Evolutionary conservation across 2,329 filamentous ascomycete species (phyloP).

Genomic region (Malbranchea zuffiana): DNA sequence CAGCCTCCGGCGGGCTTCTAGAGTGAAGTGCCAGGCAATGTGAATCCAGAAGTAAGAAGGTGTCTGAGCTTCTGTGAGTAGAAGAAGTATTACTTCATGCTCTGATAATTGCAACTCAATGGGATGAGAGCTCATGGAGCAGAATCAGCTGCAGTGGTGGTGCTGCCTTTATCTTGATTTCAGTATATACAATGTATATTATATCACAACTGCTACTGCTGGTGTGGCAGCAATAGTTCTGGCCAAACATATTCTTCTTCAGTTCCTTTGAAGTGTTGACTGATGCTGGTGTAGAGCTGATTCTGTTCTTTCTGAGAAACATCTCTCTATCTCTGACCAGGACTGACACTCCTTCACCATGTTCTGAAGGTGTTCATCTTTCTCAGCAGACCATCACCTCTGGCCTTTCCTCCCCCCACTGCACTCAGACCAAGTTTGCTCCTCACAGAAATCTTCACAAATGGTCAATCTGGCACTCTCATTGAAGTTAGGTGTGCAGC

Average conservation of each 20-base stretch:
- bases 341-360: constrained; percentile 5
- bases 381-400: constrained; percentile 1
- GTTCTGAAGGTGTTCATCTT: constrained; percentile 2
- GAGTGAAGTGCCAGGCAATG: too few species aligned
- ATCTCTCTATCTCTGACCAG: constrained; percentile 6
- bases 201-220: constrained; percentile 4
- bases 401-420: constrained; percentile 3
- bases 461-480: not conserved
- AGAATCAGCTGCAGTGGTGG: too few species aligned
- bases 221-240: constrained; percentile 1
- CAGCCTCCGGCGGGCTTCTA: too few species aligned
- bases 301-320: constrained; percentile 4
- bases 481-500: constrained; percentile 3
- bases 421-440: constrained; percentile 1
- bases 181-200: not conserved
- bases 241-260: not conserved
- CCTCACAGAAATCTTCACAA: constrained; percentile 1
- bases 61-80: too few species aligned
- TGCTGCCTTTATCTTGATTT: not conserved
- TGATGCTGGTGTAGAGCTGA: constrained; percentile 2
- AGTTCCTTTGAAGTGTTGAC: constrained; percentile 7
- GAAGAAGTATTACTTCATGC: not conserved
- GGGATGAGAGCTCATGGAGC: too few species aligned
- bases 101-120: constrained; percentile 1
- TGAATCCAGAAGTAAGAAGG: constrained; percentile 4